Evolutionary conservation across 495 filamentous ascomycete species (phyloP).

Genomic region (Annulohypoxylon moriforme): DNA sequence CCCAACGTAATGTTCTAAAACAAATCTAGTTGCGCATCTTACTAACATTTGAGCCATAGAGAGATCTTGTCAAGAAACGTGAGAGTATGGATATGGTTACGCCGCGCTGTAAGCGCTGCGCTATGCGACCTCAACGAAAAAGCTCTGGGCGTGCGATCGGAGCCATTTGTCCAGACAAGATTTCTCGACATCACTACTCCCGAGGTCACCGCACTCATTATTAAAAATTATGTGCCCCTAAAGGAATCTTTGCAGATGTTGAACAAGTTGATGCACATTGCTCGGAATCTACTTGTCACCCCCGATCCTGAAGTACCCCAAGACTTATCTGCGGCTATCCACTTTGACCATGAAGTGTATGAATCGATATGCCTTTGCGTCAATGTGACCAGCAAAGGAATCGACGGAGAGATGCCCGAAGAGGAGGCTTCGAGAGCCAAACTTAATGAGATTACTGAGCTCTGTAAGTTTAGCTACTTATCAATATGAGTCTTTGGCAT

Average conservation of each 20-base stretch:
- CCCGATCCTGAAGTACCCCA: constrained; percentile 79
- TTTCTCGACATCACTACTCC: constrained; percentile 62
- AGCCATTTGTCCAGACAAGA: constrained; percentile 55
- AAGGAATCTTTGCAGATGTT: constrained; percentile 85
- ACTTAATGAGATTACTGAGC: constrained; percentile 65
- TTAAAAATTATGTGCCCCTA: constrained; percentile 76
- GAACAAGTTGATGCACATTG: constrained; percentile 86
- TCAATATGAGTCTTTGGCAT: neutral
- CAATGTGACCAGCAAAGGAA: constrained; percentile 87
- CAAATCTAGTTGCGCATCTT: constrained; percentile 44
- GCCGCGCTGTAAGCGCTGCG: constrained; percentile 57
- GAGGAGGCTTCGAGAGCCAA: constrained; percentile 66
- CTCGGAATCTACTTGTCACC: constrained; percentile 83
- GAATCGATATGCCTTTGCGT: constrained; percentile 85
- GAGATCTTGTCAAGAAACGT: constrained; percentile 67
- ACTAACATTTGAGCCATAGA: constrained; percentile 52
- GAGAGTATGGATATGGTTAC: constrained; percentile 77
- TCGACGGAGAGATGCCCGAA: constrained; percentile 81
- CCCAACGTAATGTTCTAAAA: constrained; percentile 44
- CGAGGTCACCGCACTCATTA: constrained; percentile 78
- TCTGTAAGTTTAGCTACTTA: constrained; percentile 55
- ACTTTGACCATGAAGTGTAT: constrained; percentile 85
- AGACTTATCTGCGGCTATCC: constrained; percentile 81
- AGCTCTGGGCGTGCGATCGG: constrained; percentile 61
- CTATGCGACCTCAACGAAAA: constrained; percentile 72